Evolutionary conservation across 305 asterid genomes (phyloP).

Genomic region (Solanum aculeatissimum): DNA sequence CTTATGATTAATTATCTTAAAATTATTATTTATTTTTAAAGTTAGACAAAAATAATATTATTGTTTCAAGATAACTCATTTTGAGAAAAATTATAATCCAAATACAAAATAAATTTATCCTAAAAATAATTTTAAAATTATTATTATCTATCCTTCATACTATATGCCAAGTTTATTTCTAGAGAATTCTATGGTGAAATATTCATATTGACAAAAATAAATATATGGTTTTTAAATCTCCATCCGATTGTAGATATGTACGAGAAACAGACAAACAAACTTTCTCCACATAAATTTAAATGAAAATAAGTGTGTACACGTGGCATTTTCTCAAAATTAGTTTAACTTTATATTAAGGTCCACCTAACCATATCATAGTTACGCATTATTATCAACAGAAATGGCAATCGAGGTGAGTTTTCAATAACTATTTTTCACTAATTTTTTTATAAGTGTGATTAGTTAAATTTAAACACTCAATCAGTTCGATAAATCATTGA

Average conservation of each 20-base stretch:
- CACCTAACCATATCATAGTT: background rate
- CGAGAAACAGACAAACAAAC: background rate
- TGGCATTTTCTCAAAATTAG: background rate
- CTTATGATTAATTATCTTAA: too few species aligned
- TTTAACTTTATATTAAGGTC: background rate
- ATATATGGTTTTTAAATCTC: background rate
- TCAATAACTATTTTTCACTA: background rate
- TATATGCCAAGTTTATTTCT: background rate
- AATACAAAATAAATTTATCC: too few species aligned
- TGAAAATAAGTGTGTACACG: background rate
- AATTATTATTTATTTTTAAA: too few species aligned
- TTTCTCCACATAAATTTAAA: background rate
- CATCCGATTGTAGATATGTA: background rate
- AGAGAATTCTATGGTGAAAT: background rate
- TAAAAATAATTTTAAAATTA: too few species aligned
- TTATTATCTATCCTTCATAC: too few species aligned
- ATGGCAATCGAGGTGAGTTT: constrained; percentile 6
- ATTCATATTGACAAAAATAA: background rate
- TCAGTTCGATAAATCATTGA: background rate
- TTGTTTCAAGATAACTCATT: too few species aligned
- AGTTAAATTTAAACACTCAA: background rate
- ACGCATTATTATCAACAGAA: background rate
- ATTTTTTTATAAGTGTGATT: background rate
- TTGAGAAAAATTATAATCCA: too few species aligned
- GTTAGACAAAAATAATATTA: too few species aligned